Evolutionary conservation across 345 rosid genomes (phyloP).

Genomic region (Trapa bicornis): DNA sequence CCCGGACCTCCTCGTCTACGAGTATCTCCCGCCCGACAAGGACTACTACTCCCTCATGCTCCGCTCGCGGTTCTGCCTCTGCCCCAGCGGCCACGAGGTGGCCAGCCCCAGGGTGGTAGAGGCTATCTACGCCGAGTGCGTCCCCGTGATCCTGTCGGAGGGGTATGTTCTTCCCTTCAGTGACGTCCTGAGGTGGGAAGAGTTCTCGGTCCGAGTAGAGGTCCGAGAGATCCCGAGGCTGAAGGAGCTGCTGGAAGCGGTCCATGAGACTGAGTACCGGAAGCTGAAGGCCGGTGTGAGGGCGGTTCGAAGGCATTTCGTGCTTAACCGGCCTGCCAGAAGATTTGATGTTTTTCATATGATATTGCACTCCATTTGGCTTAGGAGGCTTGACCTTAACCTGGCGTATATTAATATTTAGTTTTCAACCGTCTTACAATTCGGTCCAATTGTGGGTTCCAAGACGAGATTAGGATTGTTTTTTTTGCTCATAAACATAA

Average conservation of each 20-base stretch:
- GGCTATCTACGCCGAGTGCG: slow-evolving; percentile 70
- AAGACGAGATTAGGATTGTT: too few relatives aligned
- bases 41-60: slow-evolving; percentile 61
- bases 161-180: slow-evolving; percentile 66
- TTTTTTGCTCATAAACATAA: too few relatives aligned
- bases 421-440: neutral
- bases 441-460: neutral
- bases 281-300: slow-evolving; percentile 40
- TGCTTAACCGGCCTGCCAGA: slow-evolving; percentile 58
- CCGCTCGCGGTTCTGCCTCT: slow-evolving; percentile 65
- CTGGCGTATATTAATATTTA: slow-evolving; percentile 14
- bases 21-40: slow-evolving; percentile 54
- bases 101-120: slow-evolving; percentile 89
- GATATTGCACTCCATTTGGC: slow-evolving; percentile 84
- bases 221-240: slow-evolving; percentile 54
- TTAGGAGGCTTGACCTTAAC: slow-evolving; percentile 58
- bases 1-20: slow-evolving; percentile 39
- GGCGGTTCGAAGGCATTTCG: slow-evolving; percentile 56
- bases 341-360: slow-evolving; percentile 70
- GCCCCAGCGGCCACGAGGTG: slow-evolving; percentile 90
- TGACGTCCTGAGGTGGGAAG: slow-evolving; percentile 80
- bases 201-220: slow-evolving; percentile 48
- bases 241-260: slow-evolving; percentile 50
- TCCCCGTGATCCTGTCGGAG: slow-evolving; percentile 72
- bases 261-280: slow-evolving; percentile 43